Base-by-base conservation (phyloP, 352 stramenopile species). In the Thalassiosira exigua region DNA sequence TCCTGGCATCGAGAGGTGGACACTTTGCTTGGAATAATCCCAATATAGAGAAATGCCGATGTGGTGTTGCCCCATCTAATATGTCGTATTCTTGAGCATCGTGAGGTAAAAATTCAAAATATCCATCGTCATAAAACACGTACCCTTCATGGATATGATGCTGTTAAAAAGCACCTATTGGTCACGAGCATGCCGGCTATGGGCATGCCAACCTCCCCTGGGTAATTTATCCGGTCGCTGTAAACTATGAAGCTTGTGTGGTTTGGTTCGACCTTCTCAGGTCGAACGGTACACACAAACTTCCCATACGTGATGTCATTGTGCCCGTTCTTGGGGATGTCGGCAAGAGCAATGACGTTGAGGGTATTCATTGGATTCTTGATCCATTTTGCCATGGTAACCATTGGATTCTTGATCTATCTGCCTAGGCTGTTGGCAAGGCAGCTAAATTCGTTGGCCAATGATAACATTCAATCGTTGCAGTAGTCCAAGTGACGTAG, bases 121-220 rank as follows among this genome's bases (percentile, higher is more conserved):
- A 46, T 81, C 65, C 2, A 75, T 56, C 2, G 62, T 76, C 39
- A 76, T 62, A 30, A 75, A 76, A 21, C 27, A 5, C n/a, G 77
- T 61, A 11, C 29, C 36, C 0, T 4, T 2, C 0, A 61, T 82
- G 61, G 42, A 69, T 19, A 84, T 48, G n/a, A 74, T 44, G 32
- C 69, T 81, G 54, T 84, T 84, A 46, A 80, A 14, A 17, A 81
- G 56, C n/a, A 68, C 0, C 44, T n/a, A n/a, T 84, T 84, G 42
- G 22, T 22, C 5, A 61, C 75, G 32, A 65, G 48, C 3, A 65
- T 64, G 3, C 68, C 41, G 19, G 42, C 52, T 29, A 48, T 62
- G 0, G 44, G 61, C 24, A 48, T 50, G 19, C 44, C 30, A 3
- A 61, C 44, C n/a, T 71, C 61, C 5, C 48, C 61, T n/a, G 59